Conservation (phyloP, 192 early-diverging fungal genomes). For the Dimargaris xerosporica region DNA sequence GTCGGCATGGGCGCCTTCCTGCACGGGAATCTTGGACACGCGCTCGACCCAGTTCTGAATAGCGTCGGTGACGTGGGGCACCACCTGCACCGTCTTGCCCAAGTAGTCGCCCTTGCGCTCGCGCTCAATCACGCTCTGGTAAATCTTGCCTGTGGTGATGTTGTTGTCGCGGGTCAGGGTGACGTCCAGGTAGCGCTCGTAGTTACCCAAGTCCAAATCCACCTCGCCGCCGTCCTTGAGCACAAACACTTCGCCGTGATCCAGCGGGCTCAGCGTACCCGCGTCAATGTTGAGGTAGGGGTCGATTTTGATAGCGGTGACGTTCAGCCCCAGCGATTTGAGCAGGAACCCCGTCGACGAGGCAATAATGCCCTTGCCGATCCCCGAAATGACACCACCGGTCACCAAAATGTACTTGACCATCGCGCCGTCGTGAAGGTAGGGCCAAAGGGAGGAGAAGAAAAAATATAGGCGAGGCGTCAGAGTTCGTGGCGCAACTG, state of each 20-base stretch:
- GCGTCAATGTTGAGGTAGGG: constrained; percentile 99
- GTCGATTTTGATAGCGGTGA: constrained; percentile 99
- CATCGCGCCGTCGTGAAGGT: constrained; percentile 14
- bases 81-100: constrained; percentile 98
- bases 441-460: no score
- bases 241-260: constrained; percentile 99
- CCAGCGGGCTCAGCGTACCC: constrained; percentile 88
- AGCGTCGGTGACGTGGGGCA: constrained; percentile 93
- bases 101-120: constrained; percentile 92
- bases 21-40: constrained; percentile 78
- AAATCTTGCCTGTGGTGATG: constrained; percentile 99
- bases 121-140: constrained; percentile 86
- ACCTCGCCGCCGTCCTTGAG: constrained; percentile 98
- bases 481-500: no score
- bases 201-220: constrained; percentile 97
- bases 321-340: constrained; percentile 78
- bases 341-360: constrained; percentile 91
- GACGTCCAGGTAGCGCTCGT: constrained; percentile 94
- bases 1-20: constrained; percentile 32
- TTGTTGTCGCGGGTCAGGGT: constrained; percentile 92
- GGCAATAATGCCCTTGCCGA: constrained; percentile 98
- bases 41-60: constrained; percentile 98
- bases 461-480: no score
- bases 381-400: constrained; percentile 98
- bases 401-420: constrained; percentile 95